Evolutionary conservation across 164 flowering plant genomes (phyloP), one percentile per base, ranked within the genome.

Genomic region (Berberis thunbergii): DNA sequence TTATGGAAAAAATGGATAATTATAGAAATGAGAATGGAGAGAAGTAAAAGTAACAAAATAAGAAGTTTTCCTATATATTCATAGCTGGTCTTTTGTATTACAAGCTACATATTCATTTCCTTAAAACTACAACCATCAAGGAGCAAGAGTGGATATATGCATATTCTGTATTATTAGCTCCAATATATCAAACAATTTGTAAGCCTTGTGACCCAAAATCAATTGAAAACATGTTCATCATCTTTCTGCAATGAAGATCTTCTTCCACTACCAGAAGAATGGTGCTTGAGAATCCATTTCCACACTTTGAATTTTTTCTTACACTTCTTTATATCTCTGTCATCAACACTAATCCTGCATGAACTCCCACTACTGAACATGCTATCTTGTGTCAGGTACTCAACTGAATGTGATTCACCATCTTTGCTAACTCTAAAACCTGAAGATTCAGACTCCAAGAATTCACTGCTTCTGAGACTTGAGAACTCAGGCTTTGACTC

Each of bases 241-340:
- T 72, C 64, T 61, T 63, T 72, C 69, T 69, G 62, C 48, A 59
- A 61, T 38, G 67, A 55, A 61, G 57, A 63, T 42, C 61, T 62
- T 42, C 61, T 62, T 64, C 54, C 59, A 54, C 57, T 56, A 60
- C 41, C 46, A 1, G 42, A 55, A 55, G 72, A 68, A 48, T 73
- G 68, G n/a, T 75, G 73, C 76, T 72, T 69, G 71, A 84, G 76
- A 44, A 82, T 73, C 91, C 91, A 86, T 69, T 74, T 74, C 91
- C 88, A 86, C 3, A 78, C 81, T 68, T 75, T 83, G 67, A 70
- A 68, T 41, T 83, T 77, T 43, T 66, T 84, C 67, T 74, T 76
- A 56, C 78, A 70, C 68, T 71, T 79, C 45, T 74, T 77, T 9
- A 73, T 68, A 42, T 76, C 83, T 43, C 70, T 72, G n/a, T 80